Percentiles rank a stretch among this genome's conserved stretches.
phyloP scores from a whole-genome alignment of 1,139 yeast species.

The Candida frijolesensis region DNA sequence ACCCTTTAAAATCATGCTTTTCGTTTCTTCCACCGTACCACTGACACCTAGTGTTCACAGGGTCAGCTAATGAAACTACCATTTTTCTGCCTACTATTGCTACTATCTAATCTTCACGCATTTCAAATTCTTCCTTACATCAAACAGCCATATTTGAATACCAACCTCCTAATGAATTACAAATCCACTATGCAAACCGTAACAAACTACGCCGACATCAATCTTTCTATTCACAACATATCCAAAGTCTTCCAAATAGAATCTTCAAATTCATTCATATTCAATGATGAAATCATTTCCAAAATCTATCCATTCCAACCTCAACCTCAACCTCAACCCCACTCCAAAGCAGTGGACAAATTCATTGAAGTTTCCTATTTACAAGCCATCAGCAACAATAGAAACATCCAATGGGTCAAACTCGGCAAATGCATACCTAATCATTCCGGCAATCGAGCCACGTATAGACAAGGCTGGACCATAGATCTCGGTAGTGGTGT shows the following conservation, averaged over 20 bases:
- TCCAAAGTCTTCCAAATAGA: constrained; percentile 5
- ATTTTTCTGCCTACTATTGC: neutral
- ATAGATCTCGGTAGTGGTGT: constrained; percentile 19
- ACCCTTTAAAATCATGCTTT: neutral
- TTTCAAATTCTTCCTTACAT: constrained; percentile 4
- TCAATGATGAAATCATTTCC: constrained; percentile 8
- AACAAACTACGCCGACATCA: neutral
- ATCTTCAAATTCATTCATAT: constrained; percentile 8
- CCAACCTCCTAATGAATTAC: constrained; percentile 6
- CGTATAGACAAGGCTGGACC: constrained; percentile 28
- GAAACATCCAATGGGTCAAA: neutral
- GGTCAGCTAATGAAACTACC: too few species aligned
- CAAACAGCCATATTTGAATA: neutral
- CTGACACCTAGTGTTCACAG: too few species aligned
- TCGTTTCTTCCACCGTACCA: neutral
- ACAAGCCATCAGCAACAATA: neutral
- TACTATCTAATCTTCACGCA: neutral
- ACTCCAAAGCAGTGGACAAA: neutral
- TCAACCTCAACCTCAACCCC: neutral
- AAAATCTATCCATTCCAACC: constrained; percentile 1
- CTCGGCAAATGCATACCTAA: constrained; percentile 16
- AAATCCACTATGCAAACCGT: constrained; percentile 2
- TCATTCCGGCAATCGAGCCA: constrained; percentile 16
- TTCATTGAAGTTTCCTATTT: neutral
- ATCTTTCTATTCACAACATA: neutral